Evolutionary conservation across 805 yeast genomes (phyloP).

Genomic region (Wickerhamomyces bovis): DNA sequence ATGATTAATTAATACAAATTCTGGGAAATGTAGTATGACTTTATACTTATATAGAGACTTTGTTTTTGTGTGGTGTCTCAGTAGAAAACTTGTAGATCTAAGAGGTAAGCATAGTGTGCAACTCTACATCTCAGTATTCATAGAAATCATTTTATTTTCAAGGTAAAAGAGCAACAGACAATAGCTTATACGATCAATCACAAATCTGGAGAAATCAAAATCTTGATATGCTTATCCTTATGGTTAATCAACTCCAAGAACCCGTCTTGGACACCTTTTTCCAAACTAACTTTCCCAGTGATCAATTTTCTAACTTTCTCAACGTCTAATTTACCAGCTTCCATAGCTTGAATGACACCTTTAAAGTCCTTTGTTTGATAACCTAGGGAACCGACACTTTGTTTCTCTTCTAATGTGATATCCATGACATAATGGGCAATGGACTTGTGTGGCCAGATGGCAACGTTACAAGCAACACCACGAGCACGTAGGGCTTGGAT

Average conservation of each 20-base stretch:
- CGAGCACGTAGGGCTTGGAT: conserved; percentile 34
- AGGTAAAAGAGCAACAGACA: too few species aligned
- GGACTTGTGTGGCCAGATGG: conserved; percentile 43
- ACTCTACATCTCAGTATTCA: too few species aligned
- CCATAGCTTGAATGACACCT: conserved; percentile 37
- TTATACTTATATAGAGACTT: too few species aligned
- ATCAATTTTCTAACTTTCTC: conserved; percentile 32
- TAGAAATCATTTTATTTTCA: too few species aligned
- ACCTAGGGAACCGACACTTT: conserved; percentile 40
- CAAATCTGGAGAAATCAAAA: conserved; percentile 34
- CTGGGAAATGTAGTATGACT: background rate
- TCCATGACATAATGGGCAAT: conserved; percentile 41
- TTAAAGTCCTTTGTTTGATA: conserved; percentile 38
- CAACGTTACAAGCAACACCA: conserved; percentile 42
- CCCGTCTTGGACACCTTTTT: conserved; percentile 37
- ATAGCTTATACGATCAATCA: too few species aligned
- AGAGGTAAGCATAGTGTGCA: too few species aligned
- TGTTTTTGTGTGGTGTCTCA: too few species aligned
- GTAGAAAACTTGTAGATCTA: too few species aligned
- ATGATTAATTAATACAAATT: background rate
- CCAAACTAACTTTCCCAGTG: conserved; percentile 33
- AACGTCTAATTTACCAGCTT: conserved; percentile 29
- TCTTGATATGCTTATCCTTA: conserved; percentile 41
- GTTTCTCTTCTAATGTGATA: conserved; percentile 36
- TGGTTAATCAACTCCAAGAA: conserved; percentile 35